phyloP scores from a whole-genome alignment of 164 flowering plant species.

The Chloranthus sessilifolius region DNA sequence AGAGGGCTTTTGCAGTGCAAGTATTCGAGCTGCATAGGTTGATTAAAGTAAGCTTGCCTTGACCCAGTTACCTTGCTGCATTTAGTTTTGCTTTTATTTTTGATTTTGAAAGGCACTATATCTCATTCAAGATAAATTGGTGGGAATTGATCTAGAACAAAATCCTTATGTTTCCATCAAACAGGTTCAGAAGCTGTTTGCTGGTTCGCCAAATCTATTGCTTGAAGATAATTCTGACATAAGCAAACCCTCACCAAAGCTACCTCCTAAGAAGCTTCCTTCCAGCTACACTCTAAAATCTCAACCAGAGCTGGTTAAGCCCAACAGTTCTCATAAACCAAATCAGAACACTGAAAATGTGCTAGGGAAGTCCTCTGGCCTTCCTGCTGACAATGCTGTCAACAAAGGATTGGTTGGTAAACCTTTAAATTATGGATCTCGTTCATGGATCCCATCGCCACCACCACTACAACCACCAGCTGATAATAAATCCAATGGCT shows the following conservation, averaged over 20 bases:
- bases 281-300: constrained; percentile 30
- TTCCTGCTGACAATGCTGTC: constrained; percentile 26
- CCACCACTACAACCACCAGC: constrained; percentile 18
- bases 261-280: constrained; percentile 29
- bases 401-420: constrained; percentile 17
- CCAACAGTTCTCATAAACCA: constrained; percentile 27
- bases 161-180: constrained; percentile 2
- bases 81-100: too few species aligned
- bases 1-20: constrained; percentile 73
- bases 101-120: too few species aligned
- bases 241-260: constrained; percentile 25
- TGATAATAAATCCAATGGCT: constrained; percentile 31
- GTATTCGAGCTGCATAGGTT: constrained; percentile 95
- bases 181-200: constrained; percentile 79
- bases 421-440: constrained; percentile 15
- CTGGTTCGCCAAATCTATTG: constrained; percentile 56
- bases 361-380: constrained; percentile 36
- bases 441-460: constrained; percentile 16
- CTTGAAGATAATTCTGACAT: constrained; percentile 26
- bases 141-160: too few species aligned
- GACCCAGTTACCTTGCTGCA: background rate
- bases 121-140: too few species aligned
- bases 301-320: constrained; percentile 21
- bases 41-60: constrained; percentile 46
- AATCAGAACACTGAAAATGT: constrained; percentile 38